Evolutionary conservation across 2,329 filamentous ascomycete genomes (phyloP).

Genomic region (Alternaria sp.): DNA sequence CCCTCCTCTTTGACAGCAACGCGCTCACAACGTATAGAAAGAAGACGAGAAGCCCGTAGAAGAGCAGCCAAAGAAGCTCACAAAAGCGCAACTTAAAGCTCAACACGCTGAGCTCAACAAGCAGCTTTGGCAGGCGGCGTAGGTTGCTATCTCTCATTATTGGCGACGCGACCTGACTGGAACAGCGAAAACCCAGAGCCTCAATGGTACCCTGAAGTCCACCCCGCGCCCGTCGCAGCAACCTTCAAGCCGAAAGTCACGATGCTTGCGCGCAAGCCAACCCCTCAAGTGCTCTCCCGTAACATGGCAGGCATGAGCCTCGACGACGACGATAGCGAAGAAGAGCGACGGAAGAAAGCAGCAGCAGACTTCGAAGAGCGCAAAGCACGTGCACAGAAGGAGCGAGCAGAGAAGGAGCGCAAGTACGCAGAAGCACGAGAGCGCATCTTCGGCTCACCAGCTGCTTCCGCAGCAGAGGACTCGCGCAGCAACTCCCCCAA

Average conservation of each 20-base stretch:
- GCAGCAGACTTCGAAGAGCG: slow-evolving; percentile 78
- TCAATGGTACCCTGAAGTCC: slow-evolving; percentile 76
- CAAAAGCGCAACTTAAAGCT: slow-evolving; percentile 78
- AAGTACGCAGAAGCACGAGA: slow-evolving; percentile 89
- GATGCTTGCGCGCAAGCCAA: slow-evolving; percentile 82
- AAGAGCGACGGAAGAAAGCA: slow-evolving; percentile 64
- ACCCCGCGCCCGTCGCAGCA: slow-evolving; percentile 67
- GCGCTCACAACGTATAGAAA: slow-evolving; percentile 39
- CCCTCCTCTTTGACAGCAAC: slow-evolving; percentile 4
- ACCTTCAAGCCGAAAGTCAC: slow-evolving; percentile 84
- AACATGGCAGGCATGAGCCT: slow-evolving; percentile 58
- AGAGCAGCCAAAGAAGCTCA: slow-evolving; percentile 59
- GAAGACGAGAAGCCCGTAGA: slow-evolving; percentile 47
- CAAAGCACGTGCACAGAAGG: slow-evolving; percentile 75
- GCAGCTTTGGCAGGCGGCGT: slow-evolving; percentile 90
- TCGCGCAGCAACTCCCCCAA: slow-evolving; percentile 46
- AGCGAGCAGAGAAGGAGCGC: slow-evolving; percentile 87
- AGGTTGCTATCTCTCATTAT: slow-evolving; percentile 43
- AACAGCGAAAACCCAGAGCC: slow-evolving; percentile 74
- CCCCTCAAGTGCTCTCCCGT: slow-evolving; percentile 64
- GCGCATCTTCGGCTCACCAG: slow-evolving; percentile 76
- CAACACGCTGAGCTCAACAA: slow-evolving; percentile 84
- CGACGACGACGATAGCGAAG: slow-evolving; percentile 68
- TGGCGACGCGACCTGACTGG: slow-evolving; percentile 12
- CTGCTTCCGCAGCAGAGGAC: slow-evolving; percentile 43